These are phyloP conservation scores for Thermochaetoides dissita DNA, from an alignment of 2,329 filamentous ascomycete species.

Conservation along the genomic window DNA sequence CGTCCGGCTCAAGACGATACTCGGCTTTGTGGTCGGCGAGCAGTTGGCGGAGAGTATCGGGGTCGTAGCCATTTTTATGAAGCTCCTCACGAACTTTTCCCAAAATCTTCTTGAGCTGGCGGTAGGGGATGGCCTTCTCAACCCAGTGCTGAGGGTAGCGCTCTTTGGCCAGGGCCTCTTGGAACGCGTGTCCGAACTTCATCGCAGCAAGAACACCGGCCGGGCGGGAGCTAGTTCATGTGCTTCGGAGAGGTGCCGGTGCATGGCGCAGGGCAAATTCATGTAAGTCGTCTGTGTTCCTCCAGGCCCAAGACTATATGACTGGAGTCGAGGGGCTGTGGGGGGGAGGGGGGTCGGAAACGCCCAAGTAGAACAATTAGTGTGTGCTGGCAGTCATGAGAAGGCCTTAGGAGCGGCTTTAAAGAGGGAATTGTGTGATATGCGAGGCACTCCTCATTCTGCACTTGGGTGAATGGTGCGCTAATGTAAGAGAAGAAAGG, in stretches of 20 bases:
- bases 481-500: too few species aligned
- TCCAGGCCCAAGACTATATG: too few species aligned
- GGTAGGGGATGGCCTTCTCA: conserved; percentile 66
- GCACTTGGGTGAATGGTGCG: too few species aligned
- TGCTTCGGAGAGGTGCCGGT: conserved; percentile 5
- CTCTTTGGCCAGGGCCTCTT: conserved; percentile 52
- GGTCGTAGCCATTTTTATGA: conserved; percentile 54
- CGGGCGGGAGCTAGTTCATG: not conserved
- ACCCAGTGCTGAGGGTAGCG: conserved; percentile 60
- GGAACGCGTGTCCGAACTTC: conserved; percentile 78
- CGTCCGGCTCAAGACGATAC: conserved; percentile 13
- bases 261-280: conserved; percentile 13
- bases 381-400: too few species aligned
- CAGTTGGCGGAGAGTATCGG: conserved; percentile 53
- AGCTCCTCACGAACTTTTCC: conserved; percentile 67
- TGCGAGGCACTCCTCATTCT: too few species aligned
- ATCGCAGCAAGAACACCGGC: conserved; percentile 29
- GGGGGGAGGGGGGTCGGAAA: too few species aligned
- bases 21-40: conserved; percentile 36
- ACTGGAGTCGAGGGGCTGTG: too few species aligned
- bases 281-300: not conserved
- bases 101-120: conserved; percentile 77
- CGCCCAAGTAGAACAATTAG: too few species aligned
- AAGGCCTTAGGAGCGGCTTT: too few species aligned
- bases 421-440: too few species aligned